Base-by-base conservation (phyloP, 495 filamentous ascomycete species). In the Talaromyces thailandensis region DNA sequence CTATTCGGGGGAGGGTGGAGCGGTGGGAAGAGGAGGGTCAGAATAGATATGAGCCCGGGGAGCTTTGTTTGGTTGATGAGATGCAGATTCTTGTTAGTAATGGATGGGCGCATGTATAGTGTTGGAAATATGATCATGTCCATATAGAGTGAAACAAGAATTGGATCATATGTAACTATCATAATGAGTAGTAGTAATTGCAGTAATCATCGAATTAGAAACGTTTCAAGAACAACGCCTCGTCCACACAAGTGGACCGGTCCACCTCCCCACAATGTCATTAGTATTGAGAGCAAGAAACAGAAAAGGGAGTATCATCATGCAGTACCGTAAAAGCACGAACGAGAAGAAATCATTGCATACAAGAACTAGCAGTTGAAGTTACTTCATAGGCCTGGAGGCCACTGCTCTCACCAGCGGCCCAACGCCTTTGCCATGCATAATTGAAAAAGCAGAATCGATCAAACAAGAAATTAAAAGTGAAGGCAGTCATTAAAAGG, bases 71-170 rank as follows among this genome's bases (percentile, higher is more conserved):
- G 60, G 83, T 93, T 57, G 86, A 93, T 73, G 89, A 92, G 76
- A 93, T 93, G 90, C 90, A 94, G 70, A 82, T 94, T 40, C 74
- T 93, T 63, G 81, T 83, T 66, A 64, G 78, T 56, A 88, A 88
- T 70, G 90, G 90, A 18, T 94, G 89, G 90, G 81, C 79, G 59
- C 90, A 93, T 81, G 76, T 92, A 52, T 91, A 72, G 58, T n/a
- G 40, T 59, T 5, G 11, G 14, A 16, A 40, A 4, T 40, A 40
- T 40, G 14, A 3, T 16, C 35, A 40, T 16, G n/a, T n/a, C n/a
- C n/a, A 40, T 40, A 40, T 16, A 40, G 35, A 40, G 35, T 40
- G 31, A 35, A 35, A 35, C 28, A 29, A 48, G 43, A 48, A 48
- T 18, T 48, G 18, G 21, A 48, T 48, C 43, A 48, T 48, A 48